Base-by-base conservation (phyloP, 768 basidiomycete genomes). In the Leccinellum luteum region DNA sequence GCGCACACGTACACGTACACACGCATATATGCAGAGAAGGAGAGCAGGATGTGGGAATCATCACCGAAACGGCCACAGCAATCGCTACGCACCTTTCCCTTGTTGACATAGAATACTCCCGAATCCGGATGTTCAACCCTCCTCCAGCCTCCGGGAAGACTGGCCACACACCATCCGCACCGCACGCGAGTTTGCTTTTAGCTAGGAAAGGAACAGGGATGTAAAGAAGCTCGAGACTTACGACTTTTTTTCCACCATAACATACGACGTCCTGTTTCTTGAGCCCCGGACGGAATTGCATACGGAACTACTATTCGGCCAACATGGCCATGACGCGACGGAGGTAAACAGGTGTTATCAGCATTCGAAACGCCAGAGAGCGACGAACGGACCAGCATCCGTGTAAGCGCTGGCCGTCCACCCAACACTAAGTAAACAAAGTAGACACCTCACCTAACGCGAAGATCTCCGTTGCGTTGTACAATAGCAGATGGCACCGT, bases 91-190 rank as follows among this genome's bases (percentile, higher is more conserved):
- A 75, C 75, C 64, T 66, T 70, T 19, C 73, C 71, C 45, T 58
- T 25, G 30, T 76, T 54, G 30, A 65, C 66, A 52, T 71, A 76
- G 41, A 70, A 73, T 12, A 62, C 60, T 14, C 69, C 73, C n/a
- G 61, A 64, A 17, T 76, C 75, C 10, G 69, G 72, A 52, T 76
- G 73, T 15, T 50, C 60, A 48, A 68, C 34, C 54, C 47, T 60
- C n/a, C 23, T 38, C 75, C 75, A 76, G 15, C 64, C 74, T 10
- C 15, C 10, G 5, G 65, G 61, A 41, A 59, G 54, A 21, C 63
- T 63, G 7, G 7, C 23, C 45, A 17, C 45, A 15, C 21, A 35
- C n/a, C 44, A n/a, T 48, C 69, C 55, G 60, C 27, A 25, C 21
- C n/a, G 2, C 17, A 12, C 17, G 2, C 19, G 1, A 13, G 43